phyloP scores from a whole-genome alignment of 441 rosid genomes.

The Geranium incanum region DNA sequence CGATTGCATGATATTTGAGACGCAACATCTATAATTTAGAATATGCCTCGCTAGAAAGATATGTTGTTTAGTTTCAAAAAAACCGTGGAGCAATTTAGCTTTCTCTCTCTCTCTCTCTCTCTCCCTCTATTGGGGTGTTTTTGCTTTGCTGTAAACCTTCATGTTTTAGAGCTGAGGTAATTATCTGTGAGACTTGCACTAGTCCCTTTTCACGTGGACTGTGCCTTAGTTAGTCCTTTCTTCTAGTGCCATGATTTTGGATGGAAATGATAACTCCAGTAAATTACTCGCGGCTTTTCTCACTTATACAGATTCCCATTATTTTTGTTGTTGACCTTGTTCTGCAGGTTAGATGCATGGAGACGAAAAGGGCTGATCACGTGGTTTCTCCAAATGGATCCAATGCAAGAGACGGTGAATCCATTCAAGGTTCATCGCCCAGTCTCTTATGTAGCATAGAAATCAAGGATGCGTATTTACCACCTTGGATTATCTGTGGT shows the following conservation, averaged over 20 bases:
- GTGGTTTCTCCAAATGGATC: slow-evolving; percentile 23
- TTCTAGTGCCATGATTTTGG: not conserved
- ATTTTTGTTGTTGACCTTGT: slow-evolving; percentile 13
- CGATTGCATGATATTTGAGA: no score
- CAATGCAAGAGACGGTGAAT: slow-evolving; percentile 22
- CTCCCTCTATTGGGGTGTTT: no score
- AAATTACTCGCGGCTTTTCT: not conserved
- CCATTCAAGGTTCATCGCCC: slow-evolving; percentile 20
- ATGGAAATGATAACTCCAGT: not conserved
- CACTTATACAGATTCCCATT: not conserved
- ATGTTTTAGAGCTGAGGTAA: no score
- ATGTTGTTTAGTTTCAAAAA: no score
- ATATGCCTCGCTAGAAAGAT: slow-evolving; percentile 23
- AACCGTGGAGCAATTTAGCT: no score
- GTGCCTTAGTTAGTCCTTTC: not conserved
- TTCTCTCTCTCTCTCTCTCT: no score
- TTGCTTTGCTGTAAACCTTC: no score
- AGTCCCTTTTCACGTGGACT: not conserved
- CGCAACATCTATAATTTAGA: no score
- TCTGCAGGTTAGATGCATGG: slow-evolving; percentile 70
- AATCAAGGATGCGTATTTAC: slow-evolving; percentile 56
- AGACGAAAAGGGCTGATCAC: slow-evolving; percentile 43
- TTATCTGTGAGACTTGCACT: no score
- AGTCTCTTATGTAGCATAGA: slow-evolving; percentile 50
- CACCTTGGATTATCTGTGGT: slow-evolving; percentile 78